These are phyloP conservation scores for Coffea eugenioides DNA, from an alignment of 257 asterid species.

Conservation along the genomic window DNA sequence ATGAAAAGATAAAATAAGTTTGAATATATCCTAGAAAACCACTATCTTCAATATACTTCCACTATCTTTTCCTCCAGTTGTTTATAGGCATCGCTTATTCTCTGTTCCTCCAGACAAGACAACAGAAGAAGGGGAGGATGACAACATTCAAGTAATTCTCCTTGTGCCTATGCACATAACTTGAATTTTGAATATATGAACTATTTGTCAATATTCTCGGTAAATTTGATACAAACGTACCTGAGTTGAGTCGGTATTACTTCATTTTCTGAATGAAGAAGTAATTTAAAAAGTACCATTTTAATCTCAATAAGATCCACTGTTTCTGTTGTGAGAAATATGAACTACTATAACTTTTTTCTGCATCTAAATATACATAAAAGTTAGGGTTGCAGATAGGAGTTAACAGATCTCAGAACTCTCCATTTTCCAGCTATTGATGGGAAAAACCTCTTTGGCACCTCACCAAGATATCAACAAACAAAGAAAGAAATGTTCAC, in stretches of 20 bases:
- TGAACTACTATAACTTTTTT: background rate
- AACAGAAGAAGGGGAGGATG: background rate
- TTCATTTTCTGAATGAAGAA: background rate
- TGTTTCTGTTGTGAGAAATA: background rate
- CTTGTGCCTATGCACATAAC: background rate
- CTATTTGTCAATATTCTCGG: background rate
- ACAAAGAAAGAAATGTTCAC: too few relatives aligned
- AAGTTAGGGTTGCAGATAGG: background rate
- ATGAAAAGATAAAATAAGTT: background rate
- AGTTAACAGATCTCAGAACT: background rate
- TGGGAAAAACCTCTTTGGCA: background rate
- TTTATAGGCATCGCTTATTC: background rate
- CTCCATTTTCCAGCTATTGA: background rate
- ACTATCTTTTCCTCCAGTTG: background rate
- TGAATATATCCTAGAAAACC: background rate
- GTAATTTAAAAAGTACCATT: background rate
- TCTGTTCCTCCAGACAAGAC: background rate
- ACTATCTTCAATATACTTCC: background rate
- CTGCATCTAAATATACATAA: background rate
- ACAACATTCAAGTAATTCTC: background rate
- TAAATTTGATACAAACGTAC: background rate
- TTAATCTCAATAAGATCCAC: background rate
- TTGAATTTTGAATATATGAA: background rate
- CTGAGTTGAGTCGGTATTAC: background rate
- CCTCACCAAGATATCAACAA: too few relatives aligned